Evolutionary conservation across 768 basidiomycete species (phyloP).

Genomic region (Leucosporidium scottii): DNA sequence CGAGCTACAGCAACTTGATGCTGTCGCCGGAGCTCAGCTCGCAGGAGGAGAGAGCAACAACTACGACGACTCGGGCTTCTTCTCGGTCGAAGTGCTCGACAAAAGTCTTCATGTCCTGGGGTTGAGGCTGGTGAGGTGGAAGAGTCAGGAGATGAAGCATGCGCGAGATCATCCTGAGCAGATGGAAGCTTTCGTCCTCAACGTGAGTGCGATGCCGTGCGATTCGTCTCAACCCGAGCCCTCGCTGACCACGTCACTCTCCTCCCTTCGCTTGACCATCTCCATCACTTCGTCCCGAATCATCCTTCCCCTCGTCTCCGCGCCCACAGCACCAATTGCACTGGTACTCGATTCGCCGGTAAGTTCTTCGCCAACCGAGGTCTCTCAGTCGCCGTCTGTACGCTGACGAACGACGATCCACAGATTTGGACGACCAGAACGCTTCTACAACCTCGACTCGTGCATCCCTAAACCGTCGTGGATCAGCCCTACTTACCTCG

Average conservation of each 20-base stretch:
- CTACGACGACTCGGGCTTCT: slow-evolving; percentile 37
- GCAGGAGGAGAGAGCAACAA: slow-evolving; percentile 21
- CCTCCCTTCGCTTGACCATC: not conserved
- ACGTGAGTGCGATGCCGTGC: not conserved
- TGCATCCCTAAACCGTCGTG: slow-evolving; percentile 30
- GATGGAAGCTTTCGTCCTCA: no score
- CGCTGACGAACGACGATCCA: not conserved
- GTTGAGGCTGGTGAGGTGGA: slow-evolving; percentile 34
- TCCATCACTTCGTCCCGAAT: slow-evolving; percentile 34
- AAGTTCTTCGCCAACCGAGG: no score
- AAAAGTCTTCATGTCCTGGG: slow-evolving; percentile 32
- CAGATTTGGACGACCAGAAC: slow-evolving; percentile 12
- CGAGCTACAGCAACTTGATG: slow-evolving; percentile 29
- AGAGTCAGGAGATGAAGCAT: slow-evolving; percentile 17
- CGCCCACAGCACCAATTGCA: slow-evolving; percentile 23
- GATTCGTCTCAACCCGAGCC: not conserved
- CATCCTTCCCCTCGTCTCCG: not conserved
- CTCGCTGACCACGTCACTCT: not conserved
- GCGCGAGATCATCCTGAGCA: slow-evolving; percentile 32
- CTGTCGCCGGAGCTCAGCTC: not conserved
- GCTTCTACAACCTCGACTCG: slow-evolving; percentile 36
- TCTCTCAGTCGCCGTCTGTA: not conserved
- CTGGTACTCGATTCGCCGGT: slow-evolving; percentile 28
- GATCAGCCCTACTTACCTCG: slow-evolving; percentile 33
- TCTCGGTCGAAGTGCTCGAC: slow-evolving; percentile 31